Evolutionary conservation across 2,329 filamentous ascomycete genomes (phyloP).

Genomic region (Venturia carpophila): DNA sequence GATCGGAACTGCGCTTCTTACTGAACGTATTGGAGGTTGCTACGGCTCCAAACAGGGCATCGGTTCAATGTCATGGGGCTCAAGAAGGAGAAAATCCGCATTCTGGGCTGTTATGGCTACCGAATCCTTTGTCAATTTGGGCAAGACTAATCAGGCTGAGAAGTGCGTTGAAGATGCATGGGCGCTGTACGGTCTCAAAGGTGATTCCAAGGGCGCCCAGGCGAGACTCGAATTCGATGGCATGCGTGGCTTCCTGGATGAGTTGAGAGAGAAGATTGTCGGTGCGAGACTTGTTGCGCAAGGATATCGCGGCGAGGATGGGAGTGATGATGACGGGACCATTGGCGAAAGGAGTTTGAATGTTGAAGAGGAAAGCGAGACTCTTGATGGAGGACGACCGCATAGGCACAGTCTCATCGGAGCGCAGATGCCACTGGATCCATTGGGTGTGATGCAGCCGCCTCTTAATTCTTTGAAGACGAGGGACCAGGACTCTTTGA

Average conservation of each 20-base stretch:
- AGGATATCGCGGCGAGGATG: slow-evolving; percentile 27
- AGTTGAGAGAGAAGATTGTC: slow-evolving; percentile 57
- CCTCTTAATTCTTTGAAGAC: slow-evolving; percentile 17
- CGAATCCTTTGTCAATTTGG: slow-evolving; percentile 72
- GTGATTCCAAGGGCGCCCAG: slow-evolving; percentile 25
- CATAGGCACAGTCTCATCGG: slow-evolving; percentile 40
- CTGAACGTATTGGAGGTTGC: slow-evolving; percentile 77
- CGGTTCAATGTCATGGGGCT: slow-evolving; percentile 60
- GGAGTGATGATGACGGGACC: slow-evolving; percentile 31
- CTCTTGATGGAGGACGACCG: slow-evolving; percentile 28
- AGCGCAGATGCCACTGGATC: slow-evolving; percentile 8
- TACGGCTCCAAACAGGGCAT: slow-evolving; percentile 64
- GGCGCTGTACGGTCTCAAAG: slow-evolving; percentile 42
- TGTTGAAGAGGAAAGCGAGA: slow-evolving; percentile 26
- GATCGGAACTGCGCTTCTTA: slow-evolving; percentile 73
- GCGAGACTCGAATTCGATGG: slow-evolving; percentile 41
- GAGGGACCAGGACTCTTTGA: background rate
- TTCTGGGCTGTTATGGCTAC: slow-evolving; percentile 81
- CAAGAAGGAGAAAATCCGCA: slow-evolving; percentile 61
- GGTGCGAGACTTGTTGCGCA: slow-evolving; percentile 30
- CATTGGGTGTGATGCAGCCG: background rate
- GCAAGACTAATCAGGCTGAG: slow-evolving; percentile 70
- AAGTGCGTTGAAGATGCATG: slow-evolving; percentile 65
- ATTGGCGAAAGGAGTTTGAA: slow-evolving; percentile 21
- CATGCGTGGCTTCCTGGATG: slow-evolving; percentile 56